These are phyloP conservation scores for Moringa oleifera DNA, from an alignment of 345 rosid genomes.

Conservation along the genomic window DNA sequence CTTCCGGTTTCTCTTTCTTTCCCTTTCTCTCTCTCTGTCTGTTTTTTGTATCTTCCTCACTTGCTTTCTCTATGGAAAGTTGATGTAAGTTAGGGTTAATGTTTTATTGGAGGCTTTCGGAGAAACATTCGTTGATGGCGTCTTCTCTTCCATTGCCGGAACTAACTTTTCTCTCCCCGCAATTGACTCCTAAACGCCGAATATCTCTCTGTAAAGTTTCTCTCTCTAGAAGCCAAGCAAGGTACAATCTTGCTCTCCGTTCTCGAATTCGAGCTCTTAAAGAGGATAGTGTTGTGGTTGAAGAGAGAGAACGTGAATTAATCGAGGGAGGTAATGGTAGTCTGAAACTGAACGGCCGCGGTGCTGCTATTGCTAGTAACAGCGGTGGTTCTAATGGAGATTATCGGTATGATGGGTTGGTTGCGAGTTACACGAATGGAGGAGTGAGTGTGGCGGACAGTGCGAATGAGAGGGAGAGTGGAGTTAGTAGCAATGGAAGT, in stretches of 20 bases:
- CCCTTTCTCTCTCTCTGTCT: neutral
- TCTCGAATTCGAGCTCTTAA: conserved; percentile 38
- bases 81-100: conserved; percentile 26
- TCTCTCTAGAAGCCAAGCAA: conserved; percentile 17
- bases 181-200: conserved; percentile 19
- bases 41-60: neutral
- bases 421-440: conserved; percentile 25
- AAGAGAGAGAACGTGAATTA: conserved; percentile 41
- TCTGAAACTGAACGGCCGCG: conserved; percentile 34
- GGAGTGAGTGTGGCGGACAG: conserved; percentile 15
- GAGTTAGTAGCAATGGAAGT: conserved; percentile 42
- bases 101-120: conserved; percentile 10
- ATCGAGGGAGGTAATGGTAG: conserved; percentile 30
- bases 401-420: conserved; percentile 20
- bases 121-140: conserved; percentile 31
- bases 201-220: conserved; percentile 20
- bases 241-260: conserved; percentile 15
- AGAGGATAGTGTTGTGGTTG: conserved; percentile 43
- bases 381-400: conserved; percentile 15
- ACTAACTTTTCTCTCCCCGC: conserved; percentile 39
- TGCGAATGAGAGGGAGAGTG: conserved; percentile 11
- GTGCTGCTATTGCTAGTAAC: conserved; percentile 18
- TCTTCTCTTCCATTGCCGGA: conserved; percentile 39
- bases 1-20: neutral
- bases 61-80: neutral